Conservation (phyloP, 352 stramenopile genomes). For the Pythium volutum region DNA sequence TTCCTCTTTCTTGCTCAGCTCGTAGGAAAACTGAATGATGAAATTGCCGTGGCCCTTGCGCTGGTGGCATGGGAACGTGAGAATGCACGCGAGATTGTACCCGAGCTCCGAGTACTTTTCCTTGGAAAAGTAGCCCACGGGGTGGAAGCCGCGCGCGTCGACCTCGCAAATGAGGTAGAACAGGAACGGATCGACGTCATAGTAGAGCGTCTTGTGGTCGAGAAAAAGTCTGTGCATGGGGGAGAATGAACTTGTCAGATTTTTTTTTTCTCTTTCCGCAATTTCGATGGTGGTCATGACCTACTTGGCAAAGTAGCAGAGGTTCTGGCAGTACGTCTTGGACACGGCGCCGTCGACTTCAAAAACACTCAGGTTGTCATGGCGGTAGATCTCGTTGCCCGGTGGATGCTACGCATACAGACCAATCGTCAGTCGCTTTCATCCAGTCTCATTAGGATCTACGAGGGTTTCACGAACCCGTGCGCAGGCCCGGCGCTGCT, state of each 20-base stretch:
- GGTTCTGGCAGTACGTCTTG: slow-evolving; percentile 97
- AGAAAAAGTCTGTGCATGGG: slow-evolving; percentile 90
- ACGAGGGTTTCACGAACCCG: slow-evolving; percentile 32
- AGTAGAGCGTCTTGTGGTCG: slow-evolving; percentile 99
- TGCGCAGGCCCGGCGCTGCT: slow-evolving; percentile 60
- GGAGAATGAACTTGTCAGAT: not conserved
- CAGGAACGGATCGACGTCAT: slow-evolving; percentile 99
- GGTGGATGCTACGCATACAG: slow-evolving; percentile 51
- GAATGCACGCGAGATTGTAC: slow-evolving; percentile 99
- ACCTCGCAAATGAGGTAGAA: slow-evolving; percentile 99
- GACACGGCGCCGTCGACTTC: slow-evolving; percentile 96
- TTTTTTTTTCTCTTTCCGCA: not conserved
- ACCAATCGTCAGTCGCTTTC: not conserved
- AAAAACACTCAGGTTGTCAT: slow-evolving; percentile 95
- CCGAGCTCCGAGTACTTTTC: slow-evolving; percentile 98
- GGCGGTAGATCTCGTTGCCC: slow-evolving; percentile 92
- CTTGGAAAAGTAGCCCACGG: slow-evolving; percentile 99
- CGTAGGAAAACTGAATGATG: slow-evolving; percentile 99
- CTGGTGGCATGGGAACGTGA: slow-evolving; percentile 99
- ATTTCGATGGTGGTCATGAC: slow-evolving; percentile 11
- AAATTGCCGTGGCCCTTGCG: slow-evolving; percentile 99
- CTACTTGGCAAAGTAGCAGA: slow-evolving; percentile 98
- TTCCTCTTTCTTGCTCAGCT: slow-evolving; percentile 97
- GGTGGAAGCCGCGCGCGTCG: slow-evolving; percentile 88
- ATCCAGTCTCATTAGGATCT: not conserved